Evolutionary conservation across 805 yeast species (phyloP).

Genomic region (Candida ulmi): DNA sequence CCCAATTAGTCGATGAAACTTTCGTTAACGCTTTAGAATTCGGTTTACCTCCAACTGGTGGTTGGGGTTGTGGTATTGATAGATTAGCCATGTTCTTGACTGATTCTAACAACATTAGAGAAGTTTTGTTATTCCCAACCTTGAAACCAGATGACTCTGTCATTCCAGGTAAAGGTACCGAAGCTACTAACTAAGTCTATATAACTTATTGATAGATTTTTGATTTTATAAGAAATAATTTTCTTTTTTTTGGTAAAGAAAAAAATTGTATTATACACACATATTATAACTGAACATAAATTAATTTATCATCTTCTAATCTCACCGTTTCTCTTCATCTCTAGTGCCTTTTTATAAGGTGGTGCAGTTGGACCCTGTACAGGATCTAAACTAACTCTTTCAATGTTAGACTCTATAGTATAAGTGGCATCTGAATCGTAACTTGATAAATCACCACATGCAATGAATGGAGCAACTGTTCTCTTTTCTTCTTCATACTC

Average conservation of each 20-base stretch:
- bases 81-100: conserved; percentile 98
- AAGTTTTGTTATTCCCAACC: conserved; percentile 96
- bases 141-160: conserved; percentile 79
- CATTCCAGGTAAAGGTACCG: conserved; percentile 11
- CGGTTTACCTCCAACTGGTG: conserved; percentile 99
- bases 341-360: conserved; percentile 89
- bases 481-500: conserved; percentile 56
- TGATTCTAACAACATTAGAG: conserved; percentile 93
- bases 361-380: conserved; percentile 96
- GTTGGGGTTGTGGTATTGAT: conserved; percentile 99
- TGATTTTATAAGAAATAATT: not conserved
- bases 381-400: conserved; percentile 64
- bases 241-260: not conserved
- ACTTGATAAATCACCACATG: conserved; percentile 88
- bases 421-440: conserved; percentile 97
- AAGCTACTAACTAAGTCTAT: no score
- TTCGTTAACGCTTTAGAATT: conserved; percentile 97
- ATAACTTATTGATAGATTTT: not conserved
- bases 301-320: conserved; percentile 27
- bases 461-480: conserved; percentile 81
- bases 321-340: conserved; percentile 74
- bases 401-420: conserved; percentile 30
- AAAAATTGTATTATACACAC: not conserved
- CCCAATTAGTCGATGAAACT: conserved; percentile 91
- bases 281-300: not conserved